phyloP scores from a whole-genome alignment of 441 rosid species.

The Croton setiger region DNA sequence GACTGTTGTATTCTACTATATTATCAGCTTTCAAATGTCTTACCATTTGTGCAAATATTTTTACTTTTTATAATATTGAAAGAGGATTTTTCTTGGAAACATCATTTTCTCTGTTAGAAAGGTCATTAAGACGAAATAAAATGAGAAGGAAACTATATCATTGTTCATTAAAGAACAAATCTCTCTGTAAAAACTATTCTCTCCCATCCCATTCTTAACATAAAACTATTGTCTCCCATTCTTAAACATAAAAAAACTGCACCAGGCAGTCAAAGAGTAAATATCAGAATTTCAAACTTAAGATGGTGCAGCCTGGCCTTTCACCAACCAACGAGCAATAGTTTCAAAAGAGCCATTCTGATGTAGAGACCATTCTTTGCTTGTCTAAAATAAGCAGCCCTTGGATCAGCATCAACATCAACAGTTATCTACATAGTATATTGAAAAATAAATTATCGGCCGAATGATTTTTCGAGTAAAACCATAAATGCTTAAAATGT shows the following conservation, averaged over 20 bases:
- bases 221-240: too few relatives aligned
- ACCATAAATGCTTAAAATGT: not conserved
- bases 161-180: too few relatives aligned
- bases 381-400: slow-evolving; percentile 98
- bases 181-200: too few relatives aligned
- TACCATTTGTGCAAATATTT: not conserved
- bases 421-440: slow-evolving; percentile 50
- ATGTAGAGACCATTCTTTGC: slow-evolving; percentile 95
- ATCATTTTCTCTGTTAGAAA: not conserved
- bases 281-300: slow-evolving; percentile 4
- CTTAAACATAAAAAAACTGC: not conserved
- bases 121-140: too few relatives aligned
- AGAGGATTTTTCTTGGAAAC: not conserved
- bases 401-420: slow-evolving; percentile 84
- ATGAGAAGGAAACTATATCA: not conserved
- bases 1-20: too few relatives aligned
- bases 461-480: not conserved
- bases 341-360: slow-evolving; percentile 87
- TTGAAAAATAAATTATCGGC: not conserved
- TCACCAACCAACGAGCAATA: slow-evolving; percentile 78
- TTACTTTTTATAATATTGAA: too few relatives aligned
- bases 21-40: too few relatives aligned
- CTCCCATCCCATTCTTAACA: too few relatives aligned
- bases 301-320: not conserved
- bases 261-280: not conserved